These are phyloP conservation scores for Martensiomyces pterosporus DNA, from an alignment of 192 early-diverging fungal species.

Conservation along the genomic window DNA sequence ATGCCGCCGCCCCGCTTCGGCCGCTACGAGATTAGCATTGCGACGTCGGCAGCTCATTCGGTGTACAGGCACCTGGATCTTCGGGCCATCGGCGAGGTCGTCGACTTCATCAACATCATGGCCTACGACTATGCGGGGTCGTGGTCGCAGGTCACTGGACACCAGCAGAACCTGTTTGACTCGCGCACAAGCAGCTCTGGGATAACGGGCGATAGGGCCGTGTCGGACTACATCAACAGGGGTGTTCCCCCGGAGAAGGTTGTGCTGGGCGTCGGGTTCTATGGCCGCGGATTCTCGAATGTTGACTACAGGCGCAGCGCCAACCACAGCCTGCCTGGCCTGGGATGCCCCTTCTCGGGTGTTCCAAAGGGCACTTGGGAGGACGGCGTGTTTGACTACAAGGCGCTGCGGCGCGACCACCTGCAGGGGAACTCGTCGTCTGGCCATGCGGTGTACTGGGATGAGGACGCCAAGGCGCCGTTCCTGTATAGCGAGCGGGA, in stretches of 20 bases:
- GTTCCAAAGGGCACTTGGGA: conserved; percentile 85
- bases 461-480: conserved; percentile 69
- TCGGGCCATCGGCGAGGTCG: conserved; percentile 57
- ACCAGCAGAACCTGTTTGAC: conserved; percentile 81
- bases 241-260: conserved; percentile 83
- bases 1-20: conserved; percentile 34
- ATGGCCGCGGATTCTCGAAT: conserved; percentile 89
- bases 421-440: conserved; percentile 52
- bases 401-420: conserved; percentile 53
- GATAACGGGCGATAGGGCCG: conserved; percentile 60
- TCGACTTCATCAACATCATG: conserved; percentile 89
- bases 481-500: conserved; percentile 72
- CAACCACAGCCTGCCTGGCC: conserved; percentile 38
- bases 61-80: conserved; percentile 63
- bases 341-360: conserved; percentile 61
- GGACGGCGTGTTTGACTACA: conserved; percentile 88
- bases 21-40: conserved; percentile 63
- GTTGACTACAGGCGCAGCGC: conserved; percentile 57
- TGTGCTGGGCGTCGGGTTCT: conserved; percentile 86
- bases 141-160: conserved; percentile 66
- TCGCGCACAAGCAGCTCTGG: conserved; percentile 57
- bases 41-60: conserved; percentile 60
- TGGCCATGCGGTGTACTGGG: conserved; percentile 73
- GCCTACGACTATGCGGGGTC: conserved; percentile 75
- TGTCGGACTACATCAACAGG: conserved; percentile 61